Base-by-base conservation (phyloP, 129 eudicot genomes). In the Arctium lappa region DNA sequence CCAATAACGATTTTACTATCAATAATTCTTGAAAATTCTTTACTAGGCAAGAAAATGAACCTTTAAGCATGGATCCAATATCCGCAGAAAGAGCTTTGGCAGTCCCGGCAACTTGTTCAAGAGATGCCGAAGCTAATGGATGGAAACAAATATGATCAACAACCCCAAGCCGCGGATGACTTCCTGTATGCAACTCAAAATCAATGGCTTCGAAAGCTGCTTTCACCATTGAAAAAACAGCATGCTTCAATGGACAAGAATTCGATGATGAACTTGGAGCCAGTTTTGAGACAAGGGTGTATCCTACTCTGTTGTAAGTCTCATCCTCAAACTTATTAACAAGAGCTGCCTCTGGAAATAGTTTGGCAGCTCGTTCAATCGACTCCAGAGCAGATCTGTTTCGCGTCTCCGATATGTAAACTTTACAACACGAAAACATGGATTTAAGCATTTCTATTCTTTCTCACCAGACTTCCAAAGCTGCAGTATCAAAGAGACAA, bases 81-180 rank as follows among this genome's bases (percentile, higher is more conserved):
- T 90, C 97, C 50, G 86, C 81, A 27, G 97, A 97, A 86, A 93
- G 85, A 62, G 94, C 79, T 72, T 80, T 96, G 1, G 97, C 97
- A 82, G 85, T 71, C 6, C 22, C 82, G 2, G 98, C 89, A 50
- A 90, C 87, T 77, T 84, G 88, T n/a, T 96, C 93, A 86, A 96
- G 86, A 42, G 93, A 88, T 72, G 90, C 16, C 3, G 80, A 73
- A 76, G 70, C 91, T 66, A 96, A 82, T 0, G 99, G 98, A 78
- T 90, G 95, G 80, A 96, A 96, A 78, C 99, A 96, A 1, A 93
- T 84, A 78, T 96, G 99, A 82, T 96, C 99, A 74, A 96, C 97
- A 29, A 91, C 98, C 72, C 99, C 99, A 79, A 96, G 95, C 71
- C 99, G 87, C 12, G 99, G 98, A 83, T 96, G 99, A 48, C 79